A percentile compares a stretch with the other conserved stretches of the same genome.
These are phyloP conservation scores for Pythium rhizo-oryzae DNA, from an alignment of 352 stramenopile genomes.

Conservation along the genomic window DNA sequence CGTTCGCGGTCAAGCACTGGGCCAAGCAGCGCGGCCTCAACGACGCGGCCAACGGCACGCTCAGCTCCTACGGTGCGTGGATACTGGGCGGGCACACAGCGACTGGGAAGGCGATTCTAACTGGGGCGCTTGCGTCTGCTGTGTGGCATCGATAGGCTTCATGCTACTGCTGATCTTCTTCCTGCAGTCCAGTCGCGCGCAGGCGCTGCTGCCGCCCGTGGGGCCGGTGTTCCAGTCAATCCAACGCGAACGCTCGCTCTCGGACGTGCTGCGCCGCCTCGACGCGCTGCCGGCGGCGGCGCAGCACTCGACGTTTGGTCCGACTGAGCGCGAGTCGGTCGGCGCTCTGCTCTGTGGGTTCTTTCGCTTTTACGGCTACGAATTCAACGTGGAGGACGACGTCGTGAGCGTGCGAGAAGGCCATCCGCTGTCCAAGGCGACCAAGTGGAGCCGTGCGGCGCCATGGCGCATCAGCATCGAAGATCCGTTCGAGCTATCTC, in stretches of 20 bases:
- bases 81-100: no score
- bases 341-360: slow-evolving; percentile 94
- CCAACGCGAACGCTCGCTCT: slow-evolving; percentile 93
- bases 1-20: slow-evolving; percentile 98
- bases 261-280: slow-evolving; percentile 69
- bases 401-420: slow-evolving; percentile 94
- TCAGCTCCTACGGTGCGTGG: slow-evolving; percentile 94
- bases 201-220: slow-evolving; percentile 54
- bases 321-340: slow-evolving; percentile 80
- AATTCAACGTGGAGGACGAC: slow-evolving; percentile 95
- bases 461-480: slow-evolving; percentile 86
- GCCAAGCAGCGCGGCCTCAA: slow-evolving; percentile 97
- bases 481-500: slow-evolving; percentile 82
- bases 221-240: slow-evolving; percentile 53
- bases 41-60: slow-evolving; percentile 94
- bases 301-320: slow-evolving; percentile 54
- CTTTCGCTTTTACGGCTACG: slow-evolving; percentile 96
- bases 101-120: background rate
- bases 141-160: slow-evolving; percentile 67
- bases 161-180: slow-evolving; percentile 98
- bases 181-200: slow-evolving; percentile 82
- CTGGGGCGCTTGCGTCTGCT: no score
- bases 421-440: slow-evolving; percentile 57
- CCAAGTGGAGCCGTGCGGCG: slow-evolving; percentile 67
- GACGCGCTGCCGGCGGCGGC: slow-evolving; percentile 60